phyloP scores from a whole-genome alignment of 495 filamentous ascomycete genomes.

The Friedmanniomyces simplex region DNA sequence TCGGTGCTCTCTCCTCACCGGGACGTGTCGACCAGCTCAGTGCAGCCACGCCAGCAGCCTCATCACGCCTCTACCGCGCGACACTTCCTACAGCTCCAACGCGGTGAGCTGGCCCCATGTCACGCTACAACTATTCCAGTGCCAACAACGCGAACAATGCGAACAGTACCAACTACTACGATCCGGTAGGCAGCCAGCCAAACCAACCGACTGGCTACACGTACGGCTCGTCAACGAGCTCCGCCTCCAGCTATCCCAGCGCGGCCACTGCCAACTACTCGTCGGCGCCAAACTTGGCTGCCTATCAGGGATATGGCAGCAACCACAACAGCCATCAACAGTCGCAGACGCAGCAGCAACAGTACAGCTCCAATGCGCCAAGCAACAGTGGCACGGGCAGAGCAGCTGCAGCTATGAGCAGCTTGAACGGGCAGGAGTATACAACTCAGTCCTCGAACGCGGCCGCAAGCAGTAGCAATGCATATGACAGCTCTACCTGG shows the following conservation, averaged over 20 bases:
- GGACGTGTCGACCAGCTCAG: no score
- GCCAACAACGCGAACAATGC: not conserved
- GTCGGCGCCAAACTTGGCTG: not conserved
- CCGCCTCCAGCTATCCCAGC: not conserved
- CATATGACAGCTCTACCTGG: slow-evolving; percentile 8
- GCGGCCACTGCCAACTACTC: not conserved
- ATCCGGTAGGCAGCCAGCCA: slow-evolving; percentile 14
- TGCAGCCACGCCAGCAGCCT: no score
- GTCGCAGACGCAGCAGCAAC: not conserved
- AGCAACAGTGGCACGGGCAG: not conserved
- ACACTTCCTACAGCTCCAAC: not conserved
- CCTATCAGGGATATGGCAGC: slow-evolving; percentile 4
- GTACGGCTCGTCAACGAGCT: not conserved
- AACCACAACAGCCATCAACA: not conserved
- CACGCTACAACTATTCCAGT: slow-evolving; percentile 7
- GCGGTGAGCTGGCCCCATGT: slow-evolving; percentile 1
- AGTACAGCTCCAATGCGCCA: slow-evolving; percentile 3
- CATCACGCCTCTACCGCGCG: not conserved
- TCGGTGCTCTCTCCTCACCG: no score
- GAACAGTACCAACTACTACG: slow-evolving; percentile 15
- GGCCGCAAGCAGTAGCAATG: not conserved
- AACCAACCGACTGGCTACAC: slow-evolving; percentile 15
- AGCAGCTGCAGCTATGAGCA: slow-evolving; percentile 4
- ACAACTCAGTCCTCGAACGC: not conserved
- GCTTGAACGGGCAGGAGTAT: slow-evolving; percentile 8